Evolutionary conservation across 2,329 filamentous ascomycete species (phyloP), one percentile per base, ranked within the genome.

Genomic region (Penicillium brevicompactum): DNA sequence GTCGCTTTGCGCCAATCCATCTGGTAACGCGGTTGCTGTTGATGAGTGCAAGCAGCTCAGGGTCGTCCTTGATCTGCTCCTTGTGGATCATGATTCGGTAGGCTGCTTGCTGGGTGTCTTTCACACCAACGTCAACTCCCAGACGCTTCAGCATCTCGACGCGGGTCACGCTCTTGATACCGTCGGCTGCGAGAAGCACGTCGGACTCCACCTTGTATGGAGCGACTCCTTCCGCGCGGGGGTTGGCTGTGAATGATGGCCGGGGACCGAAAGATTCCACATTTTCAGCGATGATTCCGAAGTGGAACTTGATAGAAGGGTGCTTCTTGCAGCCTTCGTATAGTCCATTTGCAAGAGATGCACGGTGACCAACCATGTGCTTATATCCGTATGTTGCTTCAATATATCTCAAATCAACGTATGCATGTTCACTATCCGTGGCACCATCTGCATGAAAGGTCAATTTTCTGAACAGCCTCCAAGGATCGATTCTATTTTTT

Each of bases 321-420:
- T 89, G 80, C 45, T 78, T 76, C 65, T 84, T 78, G 74, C 89
- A 92, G n/a, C 83, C 89, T 46, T 88, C 80, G 72, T 86, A 92
- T 31, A 93, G 75, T 5, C 83, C 82, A 34, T 83, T 82, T 5
- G 90, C 88, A 4, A 93, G 81, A 8, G 87, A 89, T 0, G 87
- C 81, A 18, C 90, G 85, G 70, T 94, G 90, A 7, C 89, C 90
- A 4, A 90, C 88, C 82, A 90, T 91, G 74, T 93, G 90, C 0
- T 88, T 86, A 69, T 88, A 91, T 34, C 84, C 84, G 68, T 92
- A 93, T 31, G 82, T 86, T 8, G 83, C 74, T 47, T 82, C 76
- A 59, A 93, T 85, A 62, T 91, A 86, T 31, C 78, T 78, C 67
- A 93, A 82, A 56, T 86, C 79, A 42, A 93, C 88, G 63, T 88